Base-by-base conservation (phyloP, 1,284 basidiomycete genomes). In the Albatrellus sp. region DNA sequence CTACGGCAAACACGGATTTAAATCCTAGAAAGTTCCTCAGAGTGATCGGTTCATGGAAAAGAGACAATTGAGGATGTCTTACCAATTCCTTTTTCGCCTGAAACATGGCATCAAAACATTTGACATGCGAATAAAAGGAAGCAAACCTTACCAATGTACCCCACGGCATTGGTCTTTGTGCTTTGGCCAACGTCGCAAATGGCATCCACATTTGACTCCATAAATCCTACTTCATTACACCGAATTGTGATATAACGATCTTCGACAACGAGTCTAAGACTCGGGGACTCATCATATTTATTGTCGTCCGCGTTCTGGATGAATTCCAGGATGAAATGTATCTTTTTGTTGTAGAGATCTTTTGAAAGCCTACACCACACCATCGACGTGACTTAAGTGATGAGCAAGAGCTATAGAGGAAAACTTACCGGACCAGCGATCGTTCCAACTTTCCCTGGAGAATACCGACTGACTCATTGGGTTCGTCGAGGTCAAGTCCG, bases 261-360 rank as follows among this genome's bases (percentile, higher is more conserved):
- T 8, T 51, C 42, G 19, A 55, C 36, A 1, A 36, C 37, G n/a
- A 57, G 42, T 7, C 39, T 31, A 5, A 57, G 42, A 1, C 49
- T 44, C 0, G 56, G 56, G 10, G 29, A 42, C 20, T 43, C 37
- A 8, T 32, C 16, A 30, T 57, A 57, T 1, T 17, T 14, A 30
- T 57, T 57, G 37, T 57, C 56, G 39, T 57, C 56, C 20, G 56
- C 56, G 29, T 57, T 57, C 43, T 57, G 55, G 5, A 57, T 46
- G 14, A 57, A 49, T 35, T 57, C 56, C 9, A 57, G 44, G 8
- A 57, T 14, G 40, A 57, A 57, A 38, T 57, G 56, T 2, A 53
- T 53, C 13, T 49, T 45, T 37, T 54, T 55, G 11, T 47, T 50
- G 43, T 57, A 57, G 19, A 57, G 39, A 20, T 57, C 53, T 17